Evolutionary conservation across 495 filamentous ascomycete genomes (phyloP).

Genomic region (Aspergillus wentii): DNA sequence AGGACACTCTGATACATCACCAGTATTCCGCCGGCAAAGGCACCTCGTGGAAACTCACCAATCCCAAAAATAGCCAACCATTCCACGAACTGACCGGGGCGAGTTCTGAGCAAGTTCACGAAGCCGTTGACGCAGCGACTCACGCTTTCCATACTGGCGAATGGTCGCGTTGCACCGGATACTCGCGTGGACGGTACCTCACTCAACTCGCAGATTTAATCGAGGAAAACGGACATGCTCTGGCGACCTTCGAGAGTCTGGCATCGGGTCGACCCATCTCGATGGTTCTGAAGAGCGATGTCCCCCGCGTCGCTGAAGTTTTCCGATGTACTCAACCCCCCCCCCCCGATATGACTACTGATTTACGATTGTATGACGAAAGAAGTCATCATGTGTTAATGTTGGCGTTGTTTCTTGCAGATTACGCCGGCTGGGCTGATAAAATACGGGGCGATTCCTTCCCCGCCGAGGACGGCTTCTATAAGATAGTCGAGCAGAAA

Average conservation of each 20-base stretch:
- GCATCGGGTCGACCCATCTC: constrained; percentile 17
- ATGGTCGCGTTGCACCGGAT: constrained; percentile 33
- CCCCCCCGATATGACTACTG: too few species aligned
- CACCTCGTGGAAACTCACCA: too few species aligned
- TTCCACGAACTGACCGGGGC: too few species aligned
- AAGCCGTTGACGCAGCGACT: constrained; percentile 51
- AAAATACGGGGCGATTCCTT: constrained; percentile 14
- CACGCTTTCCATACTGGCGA: constrained; percentile 21
- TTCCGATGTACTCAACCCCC: too few species aligned
- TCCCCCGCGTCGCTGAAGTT: too few species aligned
- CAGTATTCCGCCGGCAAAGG: too few species aligned
- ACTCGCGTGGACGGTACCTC: constrained; percentile 38
- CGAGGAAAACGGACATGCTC: constrained; percentile 16
- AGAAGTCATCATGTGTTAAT: constrained; percentile 30
- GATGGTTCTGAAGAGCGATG: too few species aligned
- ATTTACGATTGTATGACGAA: too few species aligned
- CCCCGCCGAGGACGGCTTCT: constrained; percentile 11
- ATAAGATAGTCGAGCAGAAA: constrained; percentile 20
- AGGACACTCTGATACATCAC: too few species aligned
- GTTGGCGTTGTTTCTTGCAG: constrained; percentile 13
- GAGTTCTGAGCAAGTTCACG: too few species aligned
- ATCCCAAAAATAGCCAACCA: too few species aligned
- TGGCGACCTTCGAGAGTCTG: constrained; percentile 18
- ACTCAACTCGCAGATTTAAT: constrained; percentile 33
- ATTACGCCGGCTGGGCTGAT: constrained; percentile 14